Base-by-base conservation (phyloP, 1,139 yeast genomes). In the Pichia cactophila region DNA sequence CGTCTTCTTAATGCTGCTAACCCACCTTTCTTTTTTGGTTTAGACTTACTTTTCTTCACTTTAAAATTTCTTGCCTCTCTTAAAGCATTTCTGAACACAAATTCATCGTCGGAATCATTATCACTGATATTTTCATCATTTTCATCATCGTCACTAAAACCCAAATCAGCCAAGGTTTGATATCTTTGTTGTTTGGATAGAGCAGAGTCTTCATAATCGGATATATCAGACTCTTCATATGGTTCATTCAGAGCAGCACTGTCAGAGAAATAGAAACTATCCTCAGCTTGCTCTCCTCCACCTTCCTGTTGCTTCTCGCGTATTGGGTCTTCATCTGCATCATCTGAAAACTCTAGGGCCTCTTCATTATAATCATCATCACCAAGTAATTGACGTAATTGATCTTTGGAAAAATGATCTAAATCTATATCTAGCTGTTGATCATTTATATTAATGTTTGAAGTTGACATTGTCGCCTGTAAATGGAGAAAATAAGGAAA, bases 21-120 rank as follows among this genome's bases (percentile, higher is more conserved):
- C 1, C 63, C 65, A 38, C 64, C 61, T 44, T 62, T 66, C 40
- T 35, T 48, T 33, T 29, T 60, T 60, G 20, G 55, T 48, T 44
- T 63, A 67, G 10, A 41, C 33, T 33, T 52, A 53, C 72, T 73
- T 45, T 70, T 72, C 58, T 75, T 77, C 6, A 72, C 69, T 57
- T 72, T 74, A 64, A 83, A 81, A 59, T 80, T 76, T 54, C 81
- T 74, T 3, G 85, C 84, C 56, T 77, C 77, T 60, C 86, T 69
- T 49, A 84, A 70, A 1, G 84, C 84, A 59, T 82, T 81, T 66
- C 77, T 72, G 54, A 82, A 79, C 46, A 70, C 70, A 52, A 69
- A 72, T 41, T 69, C 72, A 33, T 74, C 80, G 52, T 73, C 73
- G 40, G 68, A 66, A 42, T 62, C 65, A 28, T 62, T 62, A 17